phyloP scores from a whole-genome alignment of 169 alveolate species.

The Eimeria necatrix region DNA sequence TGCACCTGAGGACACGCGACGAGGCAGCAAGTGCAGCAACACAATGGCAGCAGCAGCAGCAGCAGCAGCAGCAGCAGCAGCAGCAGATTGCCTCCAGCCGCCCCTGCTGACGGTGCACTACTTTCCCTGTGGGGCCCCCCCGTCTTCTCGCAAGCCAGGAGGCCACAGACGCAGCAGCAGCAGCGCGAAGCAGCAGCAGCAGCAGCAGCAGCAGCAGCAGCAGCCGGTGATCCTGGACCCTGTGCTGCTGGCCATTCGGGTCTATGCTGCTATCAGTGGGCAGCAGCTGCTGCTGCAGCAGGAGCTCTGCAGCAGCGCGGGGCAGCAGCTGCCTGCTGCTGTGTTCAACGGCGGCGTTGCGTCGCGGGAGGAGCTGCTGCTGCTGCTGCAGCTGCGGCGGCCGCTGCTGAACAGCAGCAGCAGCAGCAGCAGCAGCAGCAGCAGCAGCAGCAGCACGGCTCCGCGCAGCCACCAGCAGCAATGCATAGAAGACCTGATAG shows the following conservation, averaged over 20 bases:
- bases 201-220: slow-evolving; percentile 36
- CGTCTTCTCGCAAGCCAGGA: neutral
- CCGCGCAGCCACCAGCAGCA: neutral
- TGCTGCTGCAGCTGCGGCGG: slow-evolving; percentile 36
- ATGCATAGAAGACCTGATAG: neutral
- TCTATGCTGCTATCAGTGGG: slow-evolving; percentile 2
- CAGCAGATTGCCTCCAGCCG: neutral
- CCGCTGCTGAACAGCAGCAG: neutral
- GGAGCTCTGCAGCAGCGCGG: slow-evolving; percentile 1
- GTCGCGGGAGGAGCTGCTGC: neutral
- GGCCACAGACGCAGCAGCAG: neutral
- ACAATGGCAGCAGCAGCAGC: neutral
- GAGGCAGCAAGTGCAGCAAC: too few species aligned
- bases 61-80: neutral
- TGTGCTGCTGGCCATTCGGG: neutral
- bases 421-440: neutral
- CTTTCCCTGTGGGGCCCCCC: slow-evolving; percentile 8
- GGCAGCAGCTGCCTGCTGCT: slow-evolving; percentile 41
- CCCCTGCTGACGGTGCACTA: neutral
- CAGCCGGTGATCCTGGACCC: neutral
- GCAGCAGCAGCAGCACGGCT: neutral
- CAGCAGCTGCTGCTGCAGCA: slow-evolving; percentile 28
- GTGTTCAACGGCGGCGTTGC: neutral
- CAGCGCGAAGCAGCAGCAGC: neutral
- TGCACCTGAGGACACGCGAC: too few species aligned